Evolutionary conservation across 2,329 filamentous ascomycete genomes (phyloP).

Genomic region (Meredithiella fracta): DNA sequence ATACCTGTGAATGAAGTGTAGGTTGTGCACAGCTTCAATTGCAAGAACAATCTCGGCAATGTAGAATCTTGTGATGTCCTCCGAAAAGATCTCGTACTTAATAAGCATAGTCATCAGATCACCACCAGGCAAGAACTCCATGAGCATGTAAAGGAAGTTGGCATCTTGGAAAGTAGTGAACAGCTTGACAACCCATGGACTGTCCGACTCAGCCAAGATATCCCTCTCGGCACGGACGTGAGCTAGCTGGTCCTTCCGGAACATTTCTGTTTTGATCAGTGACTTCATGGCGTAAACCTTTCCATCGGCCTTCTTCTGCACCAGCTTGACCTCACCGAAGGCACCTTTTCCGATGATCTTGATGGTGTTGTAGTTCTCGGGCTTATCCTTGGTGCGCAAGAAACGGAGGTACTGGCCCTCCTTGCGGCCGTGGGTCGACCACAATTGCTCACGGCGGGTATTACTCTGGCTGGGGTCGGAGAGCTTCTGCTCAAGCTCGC

Average conservation of each 20-base stretch:
- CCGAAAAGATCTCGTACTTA: conserved; percentile 98
- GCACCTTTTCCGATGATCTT: conserved; percentile 99
- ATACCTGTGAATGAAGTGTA: conserved; percentile 96
- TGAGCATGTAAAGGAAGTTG: conserved; percentile 95
- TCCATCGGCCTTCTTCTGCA: conserved; percentile 88
- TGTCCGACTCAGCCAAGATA: conserved; percentile 96
- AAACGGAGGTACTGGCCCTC: conserved; percentile 90
- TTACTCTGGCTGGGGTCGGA: conserved; percentile 59
- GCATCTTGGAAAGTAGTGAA: conserved; percentile 95
- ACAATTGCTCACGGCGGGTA: conserved; percentile 66
- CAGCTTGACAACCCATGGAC: conserved; percentile 96
- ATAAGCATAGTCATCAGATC: conserved; percentile 99
- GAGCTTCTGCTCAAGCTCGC: conserved; percentile 77
- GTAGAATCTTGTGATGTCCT: conserved; percentile 97
- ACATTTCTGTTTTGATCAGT: conserved; percentile 97
- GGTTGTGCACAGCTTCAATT: conserved; percentile 96
- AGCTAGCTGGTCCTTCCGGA: conserved; percentile 95
- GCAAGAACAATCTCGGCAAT: conserved; percentile 96
- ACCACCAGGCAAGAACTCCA: conserved; percentile 97
- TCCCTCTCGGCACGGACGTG: conserved; percentile 96
- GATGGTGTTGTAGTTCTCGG: conserved; percentile 86
- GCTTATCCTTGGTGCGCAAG: conserved; percentile 79
- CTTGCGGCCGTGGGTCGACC: conserved; percentile 67
- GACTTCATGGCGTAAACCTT: conserved; percentile 99
- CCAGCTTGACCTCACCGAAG: conserved; percentile 94